Percentiles rank a stretch among this genome's conserved stretches.
Evolutionary conservation across 2,329 filamentous ascomycete species (phyloP).

Genomic region (Beauveria scarabaeidicola): DNA sequence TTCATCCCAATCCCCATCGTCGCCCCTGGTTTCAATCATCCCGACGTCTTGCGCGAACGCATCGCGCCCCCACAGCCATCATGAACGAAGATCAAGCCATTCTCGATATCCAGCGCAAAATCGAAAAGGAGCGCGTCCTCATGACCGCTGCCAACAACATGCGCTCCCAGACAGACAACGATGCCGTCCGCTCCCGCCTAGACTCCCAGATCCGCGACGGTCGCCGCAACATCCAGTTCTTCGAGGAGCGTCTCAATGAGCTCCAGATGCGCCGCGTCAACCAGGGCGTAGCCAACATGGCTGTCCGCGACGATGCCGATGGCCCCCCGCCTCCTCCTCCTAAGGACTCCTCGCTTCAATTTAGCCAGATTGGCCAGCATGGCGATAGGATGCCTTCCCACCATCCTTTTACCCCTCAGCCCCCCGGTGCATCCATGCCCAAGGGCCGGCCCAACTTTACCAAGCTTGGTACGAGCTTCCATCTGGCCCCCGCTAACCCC

Average conservation of each 20-base stretch:
- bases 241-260: conserved; percentile 85
- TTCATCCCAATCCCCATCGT: neutral
- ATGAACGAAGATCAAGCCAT: conserved; percentile 59
- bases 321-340: conserved; percentile 59
- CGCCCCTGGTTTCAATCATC: neutral
- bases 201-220: conserved; percentile 93
- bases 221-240: conserved; percentile 86
- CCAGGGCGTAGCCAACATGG: conserved; percentile 58
- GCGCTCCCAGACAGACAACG: conserved; percentile 93
- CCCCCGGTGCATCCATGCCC: conserved; percentile 57
- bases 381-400: conserved; percentile 71
- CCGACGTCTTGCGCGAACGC: conserved; percentile 29
- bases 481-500: neutral
- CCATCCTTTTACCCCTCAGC: conserved; percentile 64
- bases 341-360: conserved; percentile 52
- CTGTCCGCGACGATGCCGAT: conserved; percentile 36
- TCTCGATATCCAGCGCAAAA: conserved; percentile 88
- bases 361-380: conserved; percentile 53
- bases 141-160: conserved; percentile 92
- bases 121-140: conserved; percentile 91
- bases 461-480: conserved; percentile 66
- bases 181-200: conserved; percentile 78
- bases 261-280: conserved; percentile 73
- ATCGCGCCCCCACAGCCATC: conserved; percentile 33
- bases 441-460: conserved; percentile 84